phyloP scores from a whole-genome alignment of 2,329 filamentous ascomycete genomes.

The Tolypocladium album region DNA sequence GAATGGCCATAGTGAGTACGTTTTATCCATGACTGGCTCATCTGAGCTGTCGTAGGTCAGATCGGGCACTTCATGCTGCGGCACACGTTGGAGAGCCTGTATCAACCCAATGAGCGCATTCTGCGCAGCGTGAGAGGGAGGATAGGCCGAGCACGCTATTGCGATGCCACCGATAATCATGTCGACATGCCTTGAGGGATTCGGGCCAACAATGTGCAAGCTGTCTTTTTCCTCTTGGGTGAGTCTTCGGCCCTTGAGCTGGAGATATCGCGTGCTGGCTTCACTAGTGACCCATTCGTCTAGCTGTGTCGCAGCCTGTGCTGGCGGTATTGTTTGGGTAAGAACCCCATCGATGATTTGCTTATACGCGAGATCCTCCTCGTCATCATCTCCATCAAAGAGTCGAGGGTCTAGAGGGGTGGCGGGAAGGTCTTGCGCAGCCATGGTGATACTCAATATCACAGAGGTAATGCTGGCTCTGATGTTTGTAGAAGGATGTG shows the following conservation, averaged over 20 bases:
- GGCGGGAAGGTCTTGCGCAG: background rate
- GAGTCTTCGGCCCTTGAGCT: slow-evolving; percentile 1
- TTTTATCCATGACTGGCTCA: background rate
- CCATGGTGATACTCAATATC: background rate
- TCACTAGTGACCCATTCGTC: slow-evolving; percentile 5
- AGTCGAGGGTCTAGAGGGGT: slow-evolving; percentile 2
- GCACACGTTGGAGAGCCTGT: background rate
- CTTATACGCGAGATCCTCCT: slow-evolving; percentile 5
- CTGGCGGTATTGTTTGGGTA: background rate
- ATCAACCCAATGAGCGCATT: slow-evolving; percentile 2
- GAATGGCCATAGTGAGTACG: slow-evolving; percentile 2
- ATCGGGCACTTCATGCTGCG: slow-evolving; percentile 1
- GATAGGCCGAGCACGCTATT: slow-evolving; percentile 3
- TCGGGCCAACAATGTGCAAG: slow-evolving; percentile 1
- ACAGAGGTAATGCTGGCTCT: too few species aligned
- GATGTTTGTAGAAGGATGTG: background rate
- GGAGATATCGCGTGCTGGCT: background rate
- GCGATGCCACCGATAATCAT: slow-evolving; percentile 4
- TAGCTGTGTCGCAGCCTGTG: slow-evolving; percentile 1
- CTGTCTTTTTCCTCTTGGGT: slow-evolving; percentile 1
- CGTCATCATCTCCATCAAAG: slow-evolving; percentile 4
- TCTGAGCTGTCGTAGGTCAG: slow-evolving; percentile 1
- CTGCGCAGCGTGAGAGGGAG: slow-evolving; percentile 2
- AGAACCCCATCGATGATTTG: slow-evolving; percentile 2
- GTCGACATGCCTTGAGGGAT: slow-evolving; percentile 2